A percentile compares a stretch with the other conserved stretches of the same genome.
These are phyloP conservation scores for Penstemon barbatus DNA, from an alignment of 257 asterid genomes.

Conservation along the genomic window DNA sequence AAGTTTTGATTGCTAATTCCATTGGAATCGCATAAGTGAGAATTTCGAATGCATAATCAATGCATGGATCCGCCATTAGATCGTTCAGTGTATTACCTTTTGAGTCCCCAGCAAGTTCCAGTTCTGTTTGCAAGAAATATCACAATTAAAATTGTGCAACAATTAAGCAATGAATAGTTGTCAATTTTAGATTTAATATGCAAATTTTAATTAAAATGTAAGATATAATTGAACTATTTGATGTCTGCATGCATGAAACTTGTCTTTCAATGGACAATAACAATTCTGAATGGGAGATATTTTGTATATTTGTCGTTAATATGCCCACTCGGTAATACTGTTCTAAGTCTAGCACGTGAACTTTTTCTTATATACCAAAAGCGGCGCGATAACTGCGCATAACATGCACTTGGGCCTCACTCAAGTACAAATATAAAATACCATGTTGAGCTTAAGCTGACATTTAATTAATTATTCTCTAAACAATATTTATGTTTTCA, in stretches of 20 bases:
- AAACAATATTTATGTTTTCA: not conserved
- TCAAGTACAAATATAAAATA: too few species aligned
- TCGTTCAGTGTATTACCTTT: not conserved
- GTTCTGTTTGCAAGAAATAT: conserved; percentile 19
- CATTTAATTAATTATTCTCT: too few species aligned
- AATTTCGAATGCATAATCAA: conserved; percentile 48
- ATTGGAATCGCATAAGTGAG: not conserved
- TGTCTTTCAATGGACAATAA: not conserved
- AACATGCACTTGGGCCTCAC: too few species aligned
- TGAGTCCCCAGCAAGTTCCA: not conserved
- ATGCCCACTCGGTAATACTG: too few species aligned
- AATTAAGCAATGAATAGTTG: not conserved
- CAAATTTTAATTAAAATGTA: not conserved
- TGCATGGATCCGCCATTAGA: conserved; percentile 54
- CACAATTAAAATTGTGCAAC: not conserved
- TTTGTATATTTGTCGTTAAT: too few species aligned
- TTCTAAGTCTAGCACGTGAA: too few species aligned
- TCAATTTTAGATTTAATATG: not conserved
- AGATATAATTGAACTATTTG: not conserved
- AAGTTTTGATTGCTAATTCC: conserved; percentile 44
- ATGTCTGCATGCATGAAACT: not conserved
- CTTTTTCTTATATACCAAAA: too few species aligned
- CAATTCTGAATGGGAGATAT: not conserved
- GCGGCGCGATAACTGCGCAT: too few species aligned
- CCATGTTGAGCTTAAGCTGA: too few species aligned